Conservation (phyloP, 345 rosid genomes). For the Toxicodendron radicans region DNA sequence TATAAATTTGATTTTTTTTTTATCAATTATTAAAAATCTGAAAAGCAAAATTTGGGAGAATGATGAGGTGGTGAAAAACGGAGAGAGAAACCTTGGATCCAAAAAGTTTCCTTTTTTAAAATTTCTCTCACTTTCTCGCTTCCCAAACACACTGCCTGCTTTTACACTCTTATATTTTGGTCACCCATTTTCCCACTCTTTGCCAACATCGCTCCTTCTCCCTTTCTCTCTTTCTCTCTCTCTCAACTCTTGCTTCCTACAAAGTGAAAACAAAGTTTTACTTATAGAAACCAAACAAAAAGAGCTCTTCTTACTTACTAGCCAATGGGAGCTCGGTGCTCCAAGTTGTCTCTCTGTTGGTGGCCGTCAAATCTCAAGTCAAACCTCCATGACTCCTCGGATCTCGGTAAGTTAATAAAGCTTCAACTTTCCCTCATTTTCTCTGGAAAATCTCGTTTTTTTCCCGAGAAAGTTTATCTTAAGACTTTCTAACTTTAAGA, state of each 20-base stretch:
- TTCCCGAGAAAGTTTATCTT: constrained; percentile 1
- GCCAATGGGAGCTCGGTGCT: constrained; percentile 91
- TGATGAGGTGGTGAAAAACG: constrained; percentile 25
- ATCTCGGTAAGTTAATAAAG: constrained; percentile 49
- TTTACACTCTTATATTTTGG: constrained; percentile 28
- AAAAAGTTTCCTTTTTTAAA: constrained; percentile 21
- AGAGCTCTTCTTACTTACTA: neutral
- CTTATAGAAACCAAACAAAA: neutral
- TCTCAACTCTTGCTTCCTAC: constrained; percentile 11
- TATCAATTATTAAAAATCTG: neutral
- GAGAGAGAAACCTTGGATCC: constrained; percentile 44
- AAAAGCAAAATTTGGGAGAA: constrained; percentile 25
- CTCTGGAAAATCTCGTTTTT: constrained; percentile 23
- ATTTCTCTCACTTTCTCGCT: constrained; percentile 33
- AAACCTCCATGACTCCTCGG: constrained; percentile 59
- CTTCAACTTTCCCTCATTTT: constrained; percentile 25
- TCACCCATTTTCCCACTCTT: constrained; percentile 28
- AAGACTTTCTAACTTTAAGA: neutral
- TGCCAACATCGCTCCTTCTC: constrained; percentile 18
- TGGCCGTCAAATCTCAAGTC: constrained; percentile 76
- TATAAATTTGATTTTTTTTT: too few species aligned
- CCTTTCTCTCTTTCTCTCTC: neutral
- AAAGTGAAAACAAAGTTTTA: constrained; percentile 22
- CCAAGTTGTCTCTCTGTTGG: constrained; percentile 84
- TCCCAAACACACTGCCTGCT: constrained; percentile 40